Evolutionary conservation across 768 basidiomycete genomes (phyloP).

Genomic region (Lactifluus volemus): DNA sequence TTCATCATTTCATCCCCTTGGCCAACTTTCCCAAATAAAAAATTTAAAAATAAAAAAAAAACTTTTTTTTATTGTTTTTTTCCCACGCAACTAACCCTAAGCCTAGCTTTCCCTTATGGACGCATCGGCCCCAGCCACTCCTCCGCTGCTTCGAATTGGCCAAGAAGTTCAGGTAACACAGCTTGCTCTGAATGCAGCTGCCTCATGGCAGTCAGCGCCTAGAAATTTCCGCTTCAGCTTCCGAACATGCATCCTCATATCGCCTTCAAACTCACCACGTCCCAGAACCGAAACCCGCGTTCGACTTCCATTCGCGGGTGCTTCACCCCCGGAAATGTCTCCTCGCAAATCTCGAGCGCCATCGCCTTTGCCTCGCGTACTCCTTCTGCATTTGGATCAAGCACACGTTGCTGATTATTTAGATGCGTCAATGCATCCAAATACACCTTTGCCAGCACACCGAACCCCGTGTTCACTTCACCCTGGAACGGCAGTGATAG

Average conservation of each 20-base stretch:
- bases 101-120: slow-evolving; percentile 35
- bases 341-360: slow-evolving; percentile 88
- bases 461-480: slow-evolving; percentile 97
- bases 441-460: slow-evolving; percentile 94
- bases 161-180: slow-evolving; percentile 79
- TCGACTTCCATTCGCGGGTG: slow-evolving; percentile 82
- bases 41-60: not conserved
- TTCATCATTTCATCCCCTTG: not conserved
- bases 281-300: slow-evolving; percentile 97
- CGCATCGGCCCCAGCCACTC: slow-evolving; percentile 90
- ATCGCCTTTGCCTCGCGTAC: slow-evolving; percentile 77
- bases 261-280: slow-evolving; percentile 59
- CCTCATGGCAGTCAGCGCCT: slow-evolving; percentile 85
- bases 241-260: slow-evolving; percentile 8
- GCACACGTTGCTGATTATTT: slow-evolving; percentile 69
- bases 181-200: slow-evolving; percentile 77
- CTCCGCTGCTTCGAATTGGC: slow-evolving; percentile 94
- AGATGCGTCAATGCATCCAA: slow-evolving; percentile 86
- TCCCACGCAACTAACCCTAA: slow-evolving; percentile 6
- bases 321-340: slow-evolving; percentile 92
- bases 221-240: slow-evolving; percentile 19
- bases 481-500: slow-evolving; percentile 90
- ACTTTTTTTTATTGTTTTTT: not conserved
- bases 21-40: too few relatives aligned
- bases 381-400: slow-evolving; percentile 67